These are phyloP conservation scores for Talaromyces islandicus DNA, from an alignment of 2,329 filamentous ascomycete genomes.

Conservation along the genomic window DNA sequence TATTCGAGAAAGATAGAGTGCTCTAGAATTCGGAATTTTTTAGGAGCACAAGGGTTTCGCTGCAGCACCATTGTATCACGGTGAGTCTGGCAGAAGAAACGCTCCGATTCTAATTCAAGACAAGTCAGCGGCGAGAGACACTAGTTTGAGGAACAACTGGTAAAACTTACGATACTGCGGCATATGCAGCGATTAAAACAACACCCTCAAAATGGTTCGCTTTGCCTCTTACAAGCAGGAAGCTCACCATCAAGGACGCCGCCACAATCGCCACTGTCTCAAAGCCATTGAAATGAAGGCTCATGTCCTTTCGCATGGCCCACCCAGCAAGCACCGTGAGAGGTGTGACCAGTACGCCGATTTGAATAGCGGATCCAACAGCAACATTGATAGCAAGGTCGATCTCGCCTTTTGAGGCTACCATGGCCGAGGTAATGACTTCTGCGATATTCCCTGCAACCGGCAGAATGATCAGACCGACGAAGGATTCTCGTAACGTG, in stretches of 20 bases:
- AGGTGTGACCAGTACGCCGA: slow-evolving; percentile 64
- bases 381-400: slow-evolving; percentile 68
- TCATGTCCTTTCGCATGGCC: slow-evolving; percentile 52
- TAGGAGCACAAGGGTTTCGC: background rate
- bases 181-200: background rate
- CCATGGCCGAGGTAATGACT: slow-evolving; percentile 65
- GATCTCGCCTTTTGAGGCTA: slow-evolving; percentile 71
- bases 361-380: slow-evolving; percentile 66
- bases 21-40: background rate
- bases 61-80: background rate
- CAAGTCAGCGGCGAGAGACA: background rate
- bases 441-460: slow-evolving; percentile 70
- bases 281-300: slow-evolving; percentile 3
- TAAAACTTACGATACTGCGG: background rate
- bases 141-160: background rate
- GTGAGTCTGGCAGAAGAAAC: background rate
- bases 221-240: background rate
- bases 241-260: background rate
- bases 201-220: background rate
- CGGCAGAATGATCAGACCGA: slow-evolving; percentile 65
- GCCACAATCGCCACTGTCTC: slow-evolving; percentile 1
- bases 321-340: slow-evolving; percentile 67
- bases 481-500: slow-evolving; percentile 58
- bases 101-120: background rate
- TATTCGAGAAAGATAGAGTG: background rate